These are phyloP conservation scores for Combretum micranthum DNA, from an alignment of 345 rosid species.

Conservation along the genomic window DNA sequence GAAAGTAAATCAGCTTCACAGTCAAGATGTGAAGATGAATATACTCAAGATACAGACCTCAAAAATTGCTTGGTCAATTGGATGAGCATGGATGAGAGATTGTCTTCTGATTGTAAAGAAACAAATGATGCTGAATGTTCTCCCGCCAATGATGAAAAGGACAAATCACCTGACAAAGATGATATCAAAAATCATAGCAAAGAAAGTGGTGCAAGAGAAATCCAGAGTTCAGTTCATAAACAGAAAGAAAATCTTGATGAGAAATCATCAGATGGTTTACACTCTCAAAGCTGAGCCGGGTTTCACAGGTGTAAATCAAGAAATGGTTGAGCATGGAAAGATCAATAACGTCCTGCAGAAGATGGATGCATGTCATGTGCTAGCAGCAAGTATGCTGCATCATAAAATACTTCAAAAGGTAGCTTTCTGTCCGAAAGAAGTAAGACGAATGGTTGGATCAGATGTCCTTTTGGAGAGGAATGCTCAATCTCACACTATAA, in stretches of 20 bases:
- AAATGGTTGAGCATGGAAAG: not conserved
- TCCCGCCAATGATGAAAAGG: slow-evolving; percentile 23
- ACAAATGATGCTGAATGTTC: slow-evolving; percentile 17
- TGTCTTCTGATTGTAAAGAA: slow-evolving; percentile 17
- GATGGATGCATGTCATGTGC: not conserved
- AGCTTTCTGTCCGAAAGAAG: slow-evolving; percentile 57
- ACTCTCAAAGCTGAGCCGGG: too few relatives aligned
- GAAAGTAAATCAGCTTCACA: slow-evolving; percentile 15
- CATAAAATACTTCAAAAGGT: slow-evolving; percentile 26
- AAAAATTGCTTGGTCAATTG: slow-evolving; percentile 27
- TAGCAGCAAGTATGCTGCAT: slow-evolving; percentile 1
- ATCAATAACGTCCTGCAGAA: too few relatives aligned
- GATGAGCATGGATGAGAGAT: slow-evolving; percentile 35
- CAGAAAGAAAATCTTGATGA: too few relatives aligned
- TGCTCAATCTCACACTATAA: slow-evolving; percentile 51
- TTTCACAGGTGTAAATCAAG: slow-evolving; percentile 5
- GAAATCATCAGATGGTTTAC: too few relatives aligned
- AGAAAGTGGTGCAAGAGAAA: slow-evolving; percentile 6
- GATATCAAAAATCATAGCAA: slow-evolving; percentile 8
- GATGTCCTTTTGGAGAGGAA: slow-evolving; percentile 28
- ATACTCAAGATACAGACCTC: slow-evolving; percentile 5
- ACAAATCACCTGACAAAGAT: slow-evolving; percentile 17
- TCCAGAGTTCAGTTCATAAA: too few relatives aligned
- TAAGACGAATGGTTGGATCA: slow-evolving; percentile 29
- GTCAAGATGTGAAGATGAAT: slow-evolving; percentile 6